Conservation (phyloP, 441 rosid species). For the Metrosideros polymorpha region DNA sequence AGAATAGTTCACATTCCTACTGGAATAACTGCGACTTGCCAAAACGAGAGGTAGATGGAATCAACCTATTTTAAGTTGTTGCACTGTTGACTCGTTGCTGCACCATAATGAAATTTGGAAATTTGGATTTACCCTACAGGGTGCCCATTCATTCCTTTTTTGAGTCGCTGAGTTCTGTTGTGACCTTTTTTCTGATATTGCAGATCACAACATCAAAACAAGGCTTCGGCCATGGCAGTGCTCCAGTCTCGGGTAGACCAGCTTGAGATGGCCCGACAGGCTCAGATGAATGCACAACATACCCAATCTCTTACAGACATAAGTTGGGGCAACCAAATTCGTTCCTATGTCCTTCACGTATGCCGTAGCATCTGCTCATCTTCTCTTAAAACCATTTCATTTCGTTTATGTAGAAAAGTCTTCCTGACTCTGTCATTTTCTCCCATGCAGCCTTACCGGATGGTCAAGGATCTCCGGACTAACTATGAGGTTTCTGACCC, state of each 20-base stretch:
- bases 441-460: conserved; percentile 65
- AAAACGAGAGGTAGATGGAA: conserved; percentile 65
- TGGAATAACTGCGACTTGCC: conserved; percentile 81
- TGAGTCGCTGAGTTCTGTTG: background rate
- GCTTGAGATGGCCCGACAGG: conserved; percentile 88
- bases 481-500: conserved; percentile 85
- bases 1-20: conserved; percentile 91
- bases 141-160: background rate
- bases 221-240: conserved; percentile 97
- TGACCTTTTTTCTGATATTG: background rate
- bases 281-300: conserved; percentile 85
- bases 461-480: conserved; percentile 96
- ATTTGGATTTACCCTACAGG: background rate
- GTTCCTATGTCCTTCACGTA: conserved; percentile 91
- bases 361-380: background rate
- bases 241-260: conserved; percentile 91
- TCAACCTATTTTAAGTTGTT: background rate
- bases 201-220: conserved; percentile 90
- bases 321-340: conserved; percentile 95
- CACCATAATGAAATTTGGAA: background rate
- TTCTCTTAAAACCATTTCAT: background rate
- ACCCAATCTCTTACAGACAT: conserved; percentile 88
- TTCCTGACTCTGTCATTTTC: background rate
- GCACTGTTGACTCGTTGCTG: background rate
- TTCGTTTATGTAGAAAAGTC: background rate